Percentiles rank a stretch among this genome's conserved stretches.
phyloP scores from a whole-genome alignment of 2,329 filamentous ascomycete species.

The Sarocladiaceae sp. region DNA sequence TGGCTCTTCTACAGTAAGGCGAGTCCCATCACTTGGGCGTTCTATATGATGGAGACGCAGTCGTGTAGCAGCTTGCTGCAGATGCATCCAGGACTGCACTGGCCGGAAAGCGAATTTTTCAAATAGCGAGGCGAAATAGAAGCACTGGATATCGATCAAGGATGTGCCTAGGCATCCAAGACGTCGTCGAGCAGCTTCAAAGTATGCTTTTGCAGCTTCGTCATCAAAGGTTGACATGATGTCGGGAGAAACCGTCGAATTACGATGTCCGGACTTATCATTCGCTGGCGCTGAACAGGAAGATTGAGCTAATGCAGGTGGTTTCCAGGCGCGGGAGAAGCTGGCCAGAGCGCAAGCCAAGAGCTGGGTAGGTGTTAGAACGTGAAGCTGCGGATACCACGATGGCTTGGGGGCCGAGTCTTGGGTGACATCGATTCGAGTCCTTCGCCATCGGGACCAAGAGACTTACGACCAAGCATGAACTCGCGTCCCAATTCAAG shows the following conservation, averaged over 20 bases:
- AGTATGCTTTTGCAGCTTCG: slow-evolving; percentile 15
- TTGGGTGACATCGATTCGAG: neutral
- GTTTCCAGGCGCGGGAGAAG: neutral
- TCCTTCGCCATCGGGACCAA: neutral
- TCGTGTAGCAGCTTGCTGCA: slow-evolving; percentile 15
- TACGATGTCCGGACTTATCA: too few relatives aligned
- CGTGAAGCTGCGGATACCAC: neutral
- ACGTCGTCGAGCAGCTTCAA: slow-evolving; percentile 16
- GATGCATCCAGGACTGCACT: slow-evolving; percentile 16
- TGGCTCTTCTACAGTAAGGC: slow-evolving; percentile 9
- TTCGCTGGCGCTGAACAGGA: neutral
- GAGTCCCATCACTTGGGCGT: neutral
- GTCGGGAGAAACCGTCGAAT: neutral
- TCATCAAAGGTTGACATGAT: neutral
- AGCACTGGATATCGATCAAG: slow-evolving; percentile 19
- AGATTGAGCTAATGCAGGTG: neutral
- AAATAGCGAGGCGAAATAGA: slow-evolving; percentile 17
- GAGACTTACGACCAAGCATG: slow-evolving; percentile 16
- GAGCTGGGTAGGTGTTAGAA: neutral
- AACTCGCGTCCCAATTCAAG: slow-evolving; percentile 15
- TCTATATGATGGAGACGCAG: slow-evolving; percentile 9
- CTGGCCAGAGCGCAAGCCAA: neutral
- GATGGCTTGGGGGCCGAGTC: neutral
- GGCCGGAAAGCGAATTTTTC: slow-evolving; percentile 17
- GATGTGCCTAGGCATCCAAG: slow-evolving; percentile 16